Conservation (phyloP, 768 basidiomycete genomes). For the Exidia glandulosa region DNA sequence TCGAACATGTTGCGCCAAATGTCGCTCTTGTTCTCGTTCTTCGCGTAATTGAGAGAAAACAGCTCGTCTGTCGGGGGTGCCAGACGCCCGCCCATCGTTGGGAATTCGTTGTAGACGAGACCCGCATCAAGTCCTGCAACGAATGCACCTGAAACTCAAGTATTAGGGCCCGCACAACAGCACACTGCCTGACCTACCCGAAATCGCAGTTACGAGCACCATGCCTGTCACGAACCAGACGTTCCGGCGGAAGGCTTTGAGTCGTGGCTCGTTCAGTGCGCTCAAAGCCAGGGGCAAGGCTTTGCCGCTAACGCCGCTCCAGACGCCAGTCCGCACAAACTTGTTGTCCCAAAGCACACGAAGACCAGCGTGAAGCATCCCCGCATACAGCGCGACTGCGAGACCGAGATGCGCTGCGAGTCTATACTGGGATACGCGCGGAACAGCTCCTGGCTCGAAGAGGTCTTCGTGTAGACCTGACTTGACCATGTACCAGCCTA, state of each 20-base stretch:
- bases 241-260: slow-evolving; percentile 46
- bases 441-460: slow-evolving; percentile 74
- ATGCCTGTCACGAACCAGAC: slow-evolving; percentile 59
- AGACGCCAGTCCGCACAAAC: slow-evolving; percentile 43
- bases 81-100: slow-evolving; percentile 83
- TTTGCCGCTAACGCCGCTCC: slow-evolving; percentile 41
- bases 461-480: slow-evolving; percentile 82
- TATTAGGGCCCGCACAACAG: neutral
- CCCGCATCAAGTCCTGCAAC: slow-evolving; percentile 97
- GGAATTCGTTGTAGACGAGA: slow-evolving; percentile 96
- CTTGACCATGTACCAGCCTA: slow-evolving; percentile 99
- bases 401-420: slow-evolving; percentile 91
- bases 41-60: slow-evolving; percentile 65
- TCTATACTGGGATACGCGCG: slow-evolving; percentile 93
- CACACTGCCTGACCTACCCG: slow-evolving; percentile 42
- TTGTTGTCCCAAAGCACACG: slow-evolving; percentile 70
- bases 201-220: slow-evolving; percentile 85
- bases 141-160: slow-evolving; percentile 63
- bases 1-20: slow-evolving; percentile 91
- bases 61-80: slow-evolving; percentile 77
- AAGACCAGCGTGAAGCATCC: slow-evolving; percentile 80
- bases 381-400: slow-evolving; percentile 82
- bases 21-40: slow-evolving; percentile 56
- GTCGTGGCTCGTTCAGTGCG: slow-evolving; percentile 42
- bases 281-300: slow-evolving; percentile 27